A percentile compares a stretch with the other conserved stretches of the same genome.
Evolutionary conservation across 768 basidiomycete genomes (phyloP).

Genomic region (Suillus decipiens): DNA sequence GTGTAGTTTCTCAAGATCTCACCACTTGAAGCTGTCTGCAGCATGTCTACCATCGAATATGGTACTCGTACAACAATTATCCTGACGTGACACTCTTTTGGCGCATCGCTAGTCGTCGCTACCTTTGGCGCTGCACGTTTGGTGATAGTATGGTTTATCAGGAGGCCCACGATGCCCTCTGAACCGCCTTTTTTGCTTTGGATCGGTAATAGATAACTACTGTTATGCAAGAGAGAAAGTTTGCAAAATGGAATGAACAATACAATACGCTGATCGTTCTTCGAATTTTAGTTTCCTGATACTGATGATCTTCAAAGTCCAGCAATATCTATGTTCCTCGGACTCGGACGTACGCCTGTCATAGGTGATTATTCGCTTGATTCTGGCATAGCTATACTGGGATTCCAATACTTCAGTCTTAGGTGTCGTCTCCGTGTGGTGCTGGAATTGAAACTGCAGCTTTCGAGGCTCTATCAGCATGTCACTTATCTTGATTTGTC

Average conservation of each 20-base stretch:
- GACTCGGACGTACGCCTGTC: slow-evolving; percentile 41
- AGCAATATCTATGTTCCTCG: slow-evolving; percentile 43
- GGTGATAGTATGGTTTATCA: neutral
- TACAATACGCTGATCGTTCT: neutral
- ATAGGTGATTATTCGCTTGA: slow-evolving; percentile 27
- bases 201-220: neutral
- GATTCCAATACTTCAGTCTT: no score
- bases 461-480: neutral
- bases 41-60: neutral
- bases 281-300: neutral
- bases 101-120: neutral
- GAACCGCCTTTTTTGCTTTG: neutral
- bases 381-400: slow-evolving; percentile 28
- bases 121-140: neutral
- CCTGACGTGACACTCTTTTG: neutral
- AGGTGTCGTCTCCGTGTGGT: neutral
- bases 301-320: slow-evolving; percentile 31
- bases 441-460: neutral
- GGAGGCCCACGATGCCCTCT: neutral
- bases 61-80: neutral
- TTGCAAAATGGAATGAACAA: neutral
- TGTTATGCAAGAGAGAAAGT: neutral
- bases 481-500: neutral
- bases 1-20: neutral
- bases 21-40: neutral